These are phyloP conservation scores for Lentinula novae-zelandiae DNA, from an alignment of 1,284 basidiomycete species.

Conservation along the genomic window DNA sequence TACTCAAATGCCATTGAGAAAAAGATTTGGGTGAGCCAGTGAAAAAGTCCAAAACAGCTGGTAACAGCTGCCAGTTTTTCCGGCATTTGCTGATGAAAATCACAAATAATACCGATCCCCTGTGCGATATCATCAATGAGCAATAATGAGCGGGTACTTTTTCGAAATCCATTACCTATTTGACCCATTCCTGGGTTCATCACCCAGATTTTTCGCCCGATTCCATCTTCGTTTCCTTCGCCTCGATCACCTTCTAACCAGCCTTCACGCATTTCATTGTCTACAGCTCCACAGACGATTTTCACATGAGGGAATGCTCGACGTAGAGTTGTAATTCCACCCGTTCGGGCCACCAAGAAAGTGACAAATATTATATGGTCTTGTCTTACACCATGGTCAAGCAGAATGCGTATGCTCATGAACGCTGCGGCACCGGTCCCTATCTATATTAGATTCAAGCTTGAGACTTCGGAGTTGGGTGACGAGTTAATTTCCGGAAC, in stretches of 20 bases:
- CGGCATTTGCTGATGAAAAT: no score
- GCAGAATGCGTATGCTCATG: conserved; percentile 93
- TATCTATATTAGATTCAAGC: conserved; percentile 51
- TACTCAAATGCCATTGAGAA: no score
- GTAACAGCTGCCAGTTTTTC: no score
- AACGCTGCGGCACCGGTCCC: conserved; percentile 93
- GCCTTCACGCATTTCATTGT: conserved; percentile 67
- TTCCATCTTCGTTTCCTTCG: conserved; percentile 38
- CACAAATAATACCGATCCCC: conserved; percentile 44
- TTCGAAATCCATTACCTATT: conserved; percentile 48
- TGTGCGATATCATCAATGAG: conserved; percentile 15
- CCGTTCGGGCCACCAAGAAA: conserved; percentile 80
- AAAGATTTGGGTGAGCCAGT: no score
- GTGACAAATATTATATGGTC: conserved; percentile 85
- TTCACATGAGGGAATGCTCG: conserved; percentile 80
- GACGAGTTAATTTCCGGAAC: not conserved
- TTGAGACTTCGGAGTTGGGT: not conserved
- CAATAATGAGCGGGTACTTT: not conserved
- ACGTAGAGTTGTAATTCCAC: conserved; percentile 76
- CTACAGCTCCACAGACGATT: conserved; percentile 82
- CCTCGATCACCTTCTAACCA: conserved; percentile 54
- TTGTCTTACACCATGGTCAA: conserved; percentile 92
- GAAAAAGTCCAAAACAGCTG: no score
- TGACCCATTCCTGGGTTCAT: conserved; percentile 82
- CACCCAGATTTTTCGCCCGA: conserved; percentile 66